Conservation (phyloP, 2,329 filamentous ascomycete genomes). For the Grosmannia serpens region DNA sequence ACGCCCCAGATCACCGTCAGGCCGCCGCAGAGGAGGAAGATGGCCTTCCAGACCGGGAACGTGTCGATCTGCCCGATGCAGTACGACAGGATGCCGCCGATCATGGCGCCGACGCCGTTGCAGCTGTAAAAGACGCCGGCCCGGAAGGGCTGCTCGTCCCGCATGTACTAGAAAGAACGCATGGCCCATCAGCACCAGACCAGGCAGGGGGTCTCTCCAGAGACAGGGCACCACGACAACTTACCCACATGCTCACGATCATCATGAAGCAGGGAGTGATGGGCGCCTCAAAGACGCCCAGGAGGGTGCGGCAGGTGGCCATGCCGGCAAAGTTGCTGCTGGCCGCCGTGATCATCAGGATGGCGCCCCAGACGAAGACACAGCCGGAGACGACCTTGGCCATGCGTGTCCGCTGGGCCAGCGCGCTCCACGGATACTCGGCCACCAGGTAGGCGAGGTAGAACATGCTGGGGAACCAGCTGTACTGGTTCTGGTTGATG, state of each 20-base stretch:
- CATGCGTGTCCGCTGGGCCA: constrained; percentile 35
- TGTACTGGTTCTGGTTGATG: constrained; percentile 51
- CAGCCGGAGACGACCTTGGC: constrained; percentile 34
- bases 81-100: constrained; percentile 47
- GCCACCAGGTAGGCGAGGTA: constrained; percentile 38
- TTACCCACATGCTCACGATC: constrained; percentile 41
- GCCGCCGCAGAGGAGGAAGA: constrained; percentile 48
- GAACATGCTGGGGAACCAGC: constrained; percentile 25
- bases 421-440: constrained; percentile 31
- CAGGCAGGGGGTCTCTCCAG: not conserved
- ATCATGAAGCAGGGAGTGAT: constrained; percentile 46
- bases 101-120: constrained; percentile 50
- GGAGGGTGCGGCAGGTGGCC: constrained; percentile 42
- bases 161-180: constrained; percentile 11
- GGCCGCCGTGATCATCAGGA: constrained; percentile 35
- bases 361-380: constrained; percentile 28
- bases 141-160: constrained; percentile 35
- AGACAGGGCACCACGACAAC: not conserved
- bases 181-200: too few relatives aligned
- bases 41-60: constrained; percentile 42
- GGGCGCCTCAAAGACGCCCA: constrained; percentile 45
- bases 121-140: constrained; percentile 42
- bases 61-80: constrained; percentile 46
- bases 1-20: constrained; percentile 45
- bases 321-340: constrained; percentile 43